Conservation (phyloP, 768 basidiomycete genomes). For the Nevesoporus exiguus region DNA sequence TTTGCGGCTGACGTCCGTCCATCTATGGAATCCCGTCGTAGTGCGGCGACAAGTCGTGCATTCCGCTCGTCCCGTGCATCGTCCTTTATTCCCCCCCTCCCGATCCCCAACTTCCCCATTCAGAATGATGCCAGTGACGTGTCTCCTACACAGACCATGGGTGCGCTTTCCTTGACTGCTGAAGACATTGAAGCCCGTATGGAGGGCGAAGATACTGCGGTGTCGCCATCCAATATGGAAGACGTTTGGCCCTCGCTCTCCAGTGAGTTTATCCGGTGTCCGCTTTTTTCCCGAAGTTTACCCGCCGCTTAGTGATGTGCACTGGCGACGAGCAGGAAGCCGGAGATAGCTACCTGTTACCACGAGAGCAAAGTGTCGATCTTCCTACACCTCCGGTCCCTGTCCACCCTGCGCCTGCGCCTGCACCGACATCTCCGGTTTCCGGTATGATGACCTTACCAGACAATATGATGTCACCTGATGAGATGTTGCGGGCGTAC, state of each 20-base stretch:
- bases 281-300: constrained; percentile 4
- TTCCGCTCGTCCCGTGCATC: constrained; percentile 43
- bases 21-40: constrained; percentile 43
- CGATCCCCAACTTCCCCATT: constrained; percentile 15
- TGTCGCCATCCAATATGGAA: constrained; percentile 42
- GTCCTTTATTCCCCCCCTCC: constrained; percentile 41
- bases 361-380: constrained; percentile 23
- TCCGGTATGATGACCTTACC: constrained; percentile 40
- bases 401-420: constrained; percentile 21
- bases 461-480: constrained; percentile 52
- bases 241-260: constrained; percentile 68
- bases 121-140: constrained; percentile 30
- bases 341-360: constrained; percentile 46
- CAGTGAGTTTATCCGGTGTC: constrained; percentile 40
- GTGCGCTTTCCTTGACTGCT: constrained; percentile 43
- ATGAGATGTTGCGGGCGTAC: constrained; percentile 75
- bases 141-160: constrained; percentile 44
- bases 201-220: constrained; percentile 30
- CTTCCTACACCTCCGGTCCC: constrained; percentile 35
- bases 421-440: constrained; percentile 34
- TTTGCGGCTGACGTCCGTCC: constrained; percentile 62
- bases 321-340: constrained; percentile 39
- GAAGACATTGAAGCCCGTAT: constrained; percentile 63
- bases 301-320: constrained; percentile 60
- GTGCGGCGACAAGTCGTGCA: constrained; percentile 38